phyloP scores from a whole-genome alignment of 768 basidiomycete genomes.

The Holtermannia corniformis region DNA sequence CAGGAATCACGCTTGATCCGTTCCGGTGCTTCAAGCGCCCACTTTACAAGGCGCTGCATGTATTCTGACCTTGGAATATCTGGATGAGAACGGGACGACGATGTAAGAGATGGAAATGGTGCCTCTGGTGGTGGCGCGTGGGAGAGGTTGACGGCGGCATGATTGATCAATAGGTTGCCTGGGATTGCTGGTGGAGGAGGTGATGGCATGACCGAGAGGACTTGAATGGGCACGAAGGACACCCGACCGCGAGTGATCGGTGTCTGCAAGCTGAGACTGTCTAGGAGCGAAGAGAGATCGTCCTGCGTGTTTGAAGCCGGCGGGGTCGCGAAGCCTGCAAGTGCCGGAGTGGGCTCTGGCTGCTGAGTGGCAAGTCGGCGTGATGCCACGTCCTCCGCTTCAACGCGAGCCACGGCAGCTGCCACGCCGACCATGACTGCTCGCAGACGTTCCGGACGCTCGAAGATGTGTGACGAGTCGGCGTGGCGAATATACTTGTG shows the following conservation, averaged over 20 bases:
- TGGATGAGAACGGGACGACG: not conserved
- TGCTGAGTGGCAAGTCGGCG: not conserved
- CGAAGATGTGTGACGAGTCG: conserved; percentile 68
- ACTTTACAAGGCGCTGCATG: conserved; percentile 26
- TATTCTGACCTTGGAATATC: conserved; percentile 20
- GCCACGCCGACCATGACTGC: conserved; percentile 76
- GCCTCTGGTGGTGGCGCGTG: conserved; percentile 29
- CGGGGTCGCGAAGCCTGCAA: not conserved
- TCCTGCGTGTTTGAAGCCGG: conserved; percentile 4
- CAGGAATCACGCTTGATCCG: conserved; percentile 17
- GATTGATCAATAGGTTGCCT: conserved; percentile 27
- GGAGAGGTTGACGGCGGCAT: conserved; percentile 29
- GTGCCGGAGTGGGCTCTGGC: not conserved
- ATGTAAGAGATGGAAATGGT: conserved; percentile 12
- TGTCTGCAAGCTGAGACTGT: conserved; percentile 3
- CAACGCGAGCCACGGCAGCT: conserved; percentile 65
- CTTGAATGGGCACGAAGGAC: not conserved
- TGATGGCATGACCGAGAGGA: conserved; percentile 19
- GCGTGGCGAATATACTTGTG: conserved; percentile 61
- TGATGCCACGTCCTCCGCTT: conserved; percentile 40
- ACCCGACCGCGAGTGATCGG: conserved; percentile 2
- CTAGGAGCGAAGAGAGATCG: conserved; percentile 23
- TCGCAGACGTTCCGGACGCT: conserved; percentile 77
- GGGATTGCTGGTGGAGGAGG: conserved; percentile 11
- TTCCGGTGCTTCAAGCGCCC: conserved; percentile 35